phyloP scores from a whole-genome alignment of 2,329 filamentous ascomycete genomes.

The Pseudonectria foliicola region DNA sequence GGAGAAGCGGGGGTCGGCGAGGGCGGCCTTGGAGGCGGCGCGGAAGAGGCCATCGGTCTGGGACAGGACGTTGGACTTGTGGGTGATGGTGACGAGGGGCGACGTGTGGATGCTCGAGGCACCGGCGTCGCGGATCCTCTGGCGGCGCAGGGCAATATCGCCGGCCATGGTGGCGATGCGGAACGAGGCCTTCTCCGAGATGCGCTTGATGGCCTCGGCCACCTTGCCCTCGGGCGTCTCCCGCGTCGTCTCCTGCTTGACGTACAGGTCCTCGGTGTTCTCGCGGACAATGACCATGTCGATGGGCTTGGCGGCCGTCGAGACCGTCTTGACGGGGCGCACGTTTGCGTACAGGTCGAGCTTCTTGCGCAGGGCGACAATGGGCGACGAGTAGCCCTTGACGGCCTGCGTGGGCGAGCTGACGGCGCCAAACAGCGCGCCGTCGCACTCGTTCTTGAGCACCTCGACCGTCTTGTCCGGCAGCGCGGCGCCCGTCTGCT shows the following conservation, averaged over 20 bases:
- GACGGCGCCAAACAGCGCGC: constrained; percentile 92
- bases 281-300: constrained; percentile 98
- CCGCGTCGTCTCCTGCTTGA: constrained; percentile 89
- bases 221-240: constrained; percentile 72
- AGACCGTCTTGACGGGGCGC: constrained; percentile 81
- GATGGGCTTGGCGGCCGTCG: constrained; percentile 60
- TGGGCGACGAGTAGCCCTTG: constrained; percentile 92
- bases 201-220: constrained; percentile 96
- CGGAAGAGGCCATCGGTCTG: constrained; percentile 97
- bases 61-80: constrained; percentile 95
- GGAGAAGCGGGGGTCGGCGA: constrained; percentile 58
- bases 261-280: constrained; percentile 97
- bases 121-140: constrained; percentile 63
- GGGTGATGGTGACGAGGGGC: constrained; percentile 88
- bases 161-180: constrained; percentile 91
- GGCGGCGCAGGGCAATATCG: constrained; percentile 82
- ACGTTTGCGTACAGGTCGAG: constrained; percentile 97
- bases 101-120: constrained; percentile 53
- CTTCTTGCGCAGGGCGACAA: constrained; percentile 91
- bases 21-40: constrained; percentile 64
- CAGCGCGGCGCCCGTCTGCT: constrained; percentile 79
- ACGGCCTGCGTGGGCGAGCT: constrained; percentile 85
- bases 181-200: constrained; percentile 74
- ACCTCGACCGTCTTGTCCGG: constrained; percentile 85
- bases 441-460: constrained; percentile 88